Base-by-base conservation (phyloP, 192 early-diverging fungal species). In the Dispira simplex region DNA sequence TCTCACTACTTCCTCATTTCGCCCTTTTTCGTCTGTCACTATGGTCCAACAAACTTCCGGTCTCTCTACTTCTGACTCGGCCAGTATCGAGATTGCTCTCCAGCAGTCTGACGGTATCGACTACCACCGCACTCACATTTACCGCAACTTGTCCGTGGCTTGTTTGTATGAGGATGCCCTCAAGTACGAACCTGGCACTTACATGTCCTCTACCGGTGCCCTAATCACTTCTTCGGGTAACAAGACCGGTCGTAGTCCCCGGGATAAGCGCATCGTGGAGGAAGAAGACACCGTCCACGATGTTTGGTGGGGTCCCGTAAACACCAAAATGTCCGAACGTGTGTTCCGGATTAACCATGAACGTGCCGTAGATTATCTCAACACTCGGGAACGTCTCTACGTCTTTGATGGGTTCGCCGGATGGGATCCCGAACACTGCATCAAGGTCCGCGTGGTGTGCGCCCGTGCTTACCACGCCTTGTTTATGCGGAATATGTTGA, bases 401-500 rank as follows among this genome's bases (percentile, higher is more conserved):
- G 92, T 98, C 65, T 90, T 98, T 76, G 95, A 98, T 75, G 95
- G 92, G 20, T 98, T 77, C 64, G 95, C 95, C 62, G 95, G 95
- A 21, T 98, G 95, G 95, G 95, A 98, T 73, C 88, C 92, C 69
- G 92, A 92, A 79, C 90, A 96, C 84, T 85, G 93, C 65, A 90
- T 95, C 78, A 98, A 98, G 83, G 88, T 98, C 54, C 90, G 95
- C 64, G 83, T 95, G 21, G 87, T 98, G 66, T 91, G 90, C 68
- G 85, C 92, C 39, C 87, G 92, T 66, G 93, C 95, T 48, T 96
- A 98, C 79, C 93, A 98, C 73, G 82, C 86, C 27, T 77, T 98
- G 68, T 98, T 98, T 77, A 98, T 98, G 95, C 80, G 82, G 82
- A 95, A 98, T 84, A 98, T 98, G 93, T 83, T 98, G 67, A 95